Percentiles rank a stretch among this genome's conserved stretches.
These are phyloP conservation scores for Sugiyamaella pinicola DNA, from an alignment of 1,139 yeast species.

Conservation along the genomic window DNA sequence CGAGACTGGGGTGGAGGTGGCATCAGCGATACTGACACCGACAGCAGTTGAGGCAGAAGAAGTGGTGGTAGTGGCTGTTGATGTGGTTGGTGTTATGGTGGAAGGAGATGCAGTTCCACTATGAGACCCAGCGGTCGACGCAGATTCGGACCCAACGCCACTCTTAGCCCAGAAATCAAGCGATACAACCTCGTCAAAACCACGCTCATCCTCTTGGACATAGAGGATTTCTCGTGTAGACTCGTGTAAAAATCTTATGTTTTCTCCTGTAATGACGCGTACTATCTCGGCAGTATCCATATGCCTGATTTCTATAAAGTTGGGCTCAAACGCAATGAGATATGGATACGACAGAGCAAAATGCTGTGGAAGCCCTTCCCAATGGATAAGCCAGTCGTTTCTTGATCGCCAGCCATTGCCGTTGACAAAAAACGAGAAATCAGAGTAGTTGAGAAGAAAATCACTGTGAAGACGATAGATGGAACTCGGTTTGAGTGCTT, in stretches of 20 bases:
- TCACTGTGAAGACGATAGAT: conserved; percentile 88
- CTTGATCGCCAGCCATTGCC: conserved; percentile 96
- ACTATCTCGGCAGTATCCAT: conserved; percentile 84
- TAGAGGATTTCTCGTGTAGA: conserved; percentile 92
- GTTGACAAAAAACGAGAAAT: conserved; percentile 91
- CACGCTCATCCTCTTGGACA: conserved; percentile 87
- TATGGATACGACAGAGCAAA: conserved; percentile 95
- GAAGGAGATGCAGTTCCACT: conserved; percentile 6
- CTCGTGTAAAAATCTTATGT: conserved; percentile 82
- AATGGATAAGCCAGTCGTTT: conserved; percentile 89
- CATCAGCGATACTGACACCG: neutral
- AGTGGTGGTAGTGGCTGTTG: neutral
- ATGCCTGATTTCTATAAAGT: conserved; percentile 88
- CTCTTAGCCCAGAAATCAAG: conserved; percentile 70
- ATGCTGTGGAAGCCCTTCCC: conserved; percentile 96
- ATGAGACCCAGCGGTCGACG: neutral
- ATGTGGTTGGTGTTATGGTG: conserved; percentile 3
- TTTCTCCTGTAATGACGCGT: conserved; percentile 92
- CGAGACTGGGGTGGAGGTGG: neutral
- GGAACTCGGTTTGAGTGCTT: conserved; percentile 83
- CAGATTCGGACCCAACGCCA: neutral
- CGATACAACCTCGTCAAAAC: conserved; percentile 87
- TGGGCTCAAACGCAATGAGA: conserved; percentile 83
- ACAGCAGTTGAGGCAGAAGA: neutral
- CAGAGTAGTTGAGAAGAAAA: conserved; percentile 83